Base-by-base conservation (phyloP, 768 basidiomycete genomes). In the Amanita subjunquillea region DNA sequence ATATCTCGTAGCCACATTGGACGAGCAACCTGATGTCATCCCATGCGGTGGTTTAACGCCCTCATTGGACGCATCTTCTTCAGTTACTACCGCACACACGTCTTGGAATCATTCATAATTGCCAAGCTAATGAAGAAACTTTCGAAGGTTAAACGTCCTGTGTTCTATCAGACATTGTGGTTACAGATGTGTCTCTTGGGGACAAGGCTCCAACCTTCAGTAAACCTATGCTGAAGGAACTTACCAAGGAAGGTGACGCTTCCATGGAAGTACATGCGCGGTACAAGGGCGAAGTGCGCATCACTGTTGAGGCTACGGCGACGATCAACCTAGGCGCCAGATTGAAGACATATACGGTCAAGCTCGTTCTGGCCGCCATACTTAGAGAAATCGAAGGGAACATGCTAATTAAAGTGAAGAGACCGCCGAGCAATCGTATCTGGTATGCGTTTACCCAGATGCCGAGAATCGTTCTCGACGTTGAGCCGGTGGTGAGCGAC, bases 151-250 rank as follows among this genome's bases (percentile, higher is more conserved):
- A 93, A 94, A 62, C 84, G 85, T 3, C 95, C 95, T 1, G 69
- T 77, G 3, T 92, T 94, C 78, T 98, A 38, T 78, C 83, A 3
- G 89, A 94, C 55, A 76, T 98, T 51, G 75, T 82, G 36, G 88
- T 98, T 40, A 85, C 85, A 34, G 89, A 95, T 56, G 93, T 95
- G 46, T 85, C 87, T 38, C 85, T 96, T 46, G 95, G 95, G 8
- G 80, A 82, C 59, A 82, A 73, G 50, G 76, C 89, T 0, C 91
- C 94, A 2, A 87, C 87, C 57, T 76, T 98, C 56, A 91, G 87
- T 75, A 95, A 94, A 58, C 96, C 96, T 3, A 97, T 98, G 95
- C 74, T 99, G 51, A 98, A 98, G 70, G 92, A 97, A 60, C 81
- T 97, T 51, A 95, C 92, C 1, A 83, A 85, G 58, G 92, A 96